Evolutionary conservation across 768 basidiomycete genomes (phyloP), one percentile per base, ranked within the genome.

Genomic region (Kwoniella dendrophila): DNA sequence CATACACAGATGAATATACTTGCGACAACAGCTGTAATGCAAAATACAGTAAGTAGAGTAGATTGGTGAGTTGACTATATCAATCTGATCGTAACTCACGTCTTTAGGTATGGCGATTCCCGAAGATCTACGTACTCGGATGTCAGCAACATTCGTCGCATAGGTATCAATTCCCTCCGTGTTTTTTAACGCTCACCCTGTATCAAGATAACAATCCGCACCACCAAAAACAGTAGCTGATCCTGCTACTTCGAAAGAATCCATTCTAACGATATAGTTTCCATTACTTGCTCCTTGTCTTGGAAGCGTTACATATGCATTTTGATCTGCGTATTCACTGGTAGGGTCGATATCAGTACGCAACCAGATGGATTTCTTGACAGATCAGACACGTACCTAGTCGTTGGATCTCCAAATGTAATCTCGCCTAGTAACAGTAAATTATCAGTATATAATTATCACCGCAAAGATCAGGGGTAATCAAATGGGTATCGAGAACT

Each of bases 391-490:
- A 8, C 44, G n/a, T 36, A 58, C 56, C 56, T 58, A n/a, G 56
- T 48, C 8, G 44, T n/a, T 7, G 56, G 56, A 40, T 58, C 56
- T 20, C 56, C 56, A 29, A 58, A 58, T 4, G 56, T 47, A 34
- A 58, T 38, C 27, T 58, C 56, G 16, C 56, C 56, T 58, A n/a
- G 16, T 27, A 6, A 11, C 8, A 26, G n/a, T 30, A 4, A 14
- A 40, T 20, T 20, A 40, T 40, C 12, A 14, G 38, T 4, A 16
- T 10, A 40, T 14, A 14, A 14, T 40, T 18, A 14, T 40, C n/a
- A n/a, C n/a, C 36, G 36, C 36, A 38, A 38, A 38, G 18, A 8
- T 38, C 36, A n/a, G n/a, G n/a, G n/a, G 36, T 38, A 38, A 8
- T 38, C 7, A 27, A 6, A 26, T 44, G 11, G 43, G 6, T 11